phyloP scores from a whole-genome alignment of 1,284 basidiomycete species.

The Afroboletus lepidellus region DNA sequence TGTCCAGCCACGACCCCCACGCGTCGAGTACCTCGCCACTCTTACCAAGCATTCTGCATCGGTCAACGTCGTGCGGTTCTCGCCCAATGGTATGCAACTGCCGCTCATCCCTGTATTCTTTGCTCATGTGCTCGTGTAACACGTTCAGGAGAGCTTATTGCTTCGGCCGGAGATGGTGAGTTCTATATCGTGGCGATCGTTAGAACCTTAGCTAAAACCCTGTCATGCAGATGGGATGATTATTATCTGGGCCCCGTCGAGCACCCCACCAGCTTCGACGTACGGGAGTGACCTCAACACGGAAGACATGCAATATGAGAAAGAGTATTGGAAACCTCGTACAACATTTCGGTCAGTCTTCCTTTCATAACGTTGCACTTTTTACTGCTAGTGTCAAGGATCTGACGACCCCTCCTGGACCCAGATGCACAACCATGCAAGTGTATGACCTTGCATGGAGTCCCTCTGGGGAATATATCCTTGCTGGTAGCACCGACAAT shows the following conservation, averaged over 20 bases:
- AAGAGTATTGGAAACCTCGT: constrained; percentile 93
- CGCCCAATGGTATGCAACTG: constrained; percentile 78
- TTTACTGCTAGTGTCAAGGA: not conserved
- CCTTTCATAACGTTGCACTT: not conserved
- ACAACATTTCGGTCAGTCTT: constrained; percentile 75
- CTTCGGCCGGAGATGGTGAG: constrained; percentile 93
- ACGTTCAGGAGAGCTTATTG: constrained; percentile 75
- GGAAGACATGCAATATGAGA: constrained; percentile 86
- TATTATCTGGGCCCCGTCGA: constrained; percentile 89
- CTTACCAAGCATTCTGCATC: constrained; percentile 91
- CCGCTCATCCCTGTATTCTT: not conserved
- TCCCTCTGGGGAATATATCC: constrained; percentile 89
- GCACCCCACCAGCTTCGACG: constrained; percentile 63
- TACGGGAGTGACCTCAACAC: constrained; percentile 75
- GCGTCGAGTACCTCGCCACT: constrained; percentile 95
- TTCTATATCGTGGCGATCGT: constrained; percentile 14
- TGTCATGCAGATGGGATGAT: constrained; percentile 84
- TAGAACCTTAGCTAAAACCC: constrained; percentile 8
- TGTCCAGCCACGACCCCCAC: constrained; percentile 65
- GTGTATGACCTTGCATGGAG: constrained; percentile 99
- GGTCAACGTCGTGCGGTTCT: constrained; percentile 96
- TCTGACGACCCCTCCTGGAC: constrained; percentile 5
- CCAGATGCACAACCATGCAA: constrained; percentile 83
- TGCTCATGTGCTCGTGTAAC: not conserved
- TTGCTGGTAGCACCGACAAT: constrained; percentile 96